phyloP scores from a whole-genome alignment of 306 rosid genomes.

The Alnus rubra region DNA sequence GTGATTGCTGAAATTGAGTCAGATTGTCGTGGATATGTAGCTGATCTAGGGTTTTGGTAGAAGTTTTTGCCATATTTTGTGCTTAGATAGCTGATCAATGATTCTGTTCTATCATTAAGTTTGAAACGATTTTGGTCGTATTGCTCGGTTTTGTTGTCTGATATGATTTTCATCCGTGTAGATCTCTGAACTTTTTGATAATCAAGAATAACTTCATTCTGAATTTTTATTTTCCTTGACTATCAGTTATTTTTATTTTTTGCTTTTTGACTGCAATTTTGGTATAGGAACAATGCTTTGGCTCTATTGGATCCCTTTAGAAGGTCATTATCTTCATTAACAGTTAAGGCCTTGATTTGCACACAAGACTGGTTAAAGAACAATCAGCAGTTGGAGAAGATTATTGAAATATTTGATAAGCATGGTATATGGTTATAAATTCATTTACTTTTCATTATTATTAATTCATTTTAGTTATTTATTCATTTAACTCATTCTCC shows the following conservation, averaged over 20 bases:
- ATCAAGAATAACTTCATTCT: neutral
- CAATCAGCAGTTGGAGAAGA: too few relatives aligned
- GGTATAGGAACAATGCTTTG: neutral
- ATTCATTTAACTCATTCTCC: too few relatives aligned
- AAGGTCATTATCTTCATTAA: too few relatives aligned
- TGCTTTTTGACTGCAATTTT: neutral
- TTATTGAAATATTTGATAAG: too few relatives aligned
- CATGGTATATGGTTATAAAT: too few relatives aligned
- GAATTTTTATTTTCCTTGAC: neutral
- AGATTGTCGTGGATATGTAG: constrained; percentile 15
- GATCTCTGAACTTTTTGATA: constrained; percentile 24
- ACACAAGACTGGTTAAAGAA: too few relatives aligned
- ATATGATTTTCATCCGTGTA: constrained; percentile 25
- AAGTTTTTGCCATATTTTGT: neutral
- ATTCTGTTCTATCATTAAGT: constrained; percentile 25
- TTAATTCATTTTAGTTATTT: too few relatives aligned
- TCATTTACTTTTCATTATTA: too few relatives aligned
- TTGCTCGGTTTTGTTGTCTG: constrained; percentile 29
- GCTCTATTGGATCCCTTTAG: too few relatives aligned
- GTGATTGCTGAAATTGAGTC: constrained; percentile 22
- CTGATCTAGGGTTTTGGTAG: constrained; percentile 41
- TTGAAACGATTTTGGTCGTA: constrained; percentile 1
- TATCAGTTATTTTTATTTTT: neutral
- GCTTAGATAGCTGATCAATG: neutral
- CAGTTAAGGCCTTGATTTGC: too few relatives aligned